A percentile compares a stretch with the other conserved stretches of the same genome.
phyloP scores from a whole-genome alignment of 2,329 filamentous ascomycete species.

The Neonectria coccinea region DNA sequence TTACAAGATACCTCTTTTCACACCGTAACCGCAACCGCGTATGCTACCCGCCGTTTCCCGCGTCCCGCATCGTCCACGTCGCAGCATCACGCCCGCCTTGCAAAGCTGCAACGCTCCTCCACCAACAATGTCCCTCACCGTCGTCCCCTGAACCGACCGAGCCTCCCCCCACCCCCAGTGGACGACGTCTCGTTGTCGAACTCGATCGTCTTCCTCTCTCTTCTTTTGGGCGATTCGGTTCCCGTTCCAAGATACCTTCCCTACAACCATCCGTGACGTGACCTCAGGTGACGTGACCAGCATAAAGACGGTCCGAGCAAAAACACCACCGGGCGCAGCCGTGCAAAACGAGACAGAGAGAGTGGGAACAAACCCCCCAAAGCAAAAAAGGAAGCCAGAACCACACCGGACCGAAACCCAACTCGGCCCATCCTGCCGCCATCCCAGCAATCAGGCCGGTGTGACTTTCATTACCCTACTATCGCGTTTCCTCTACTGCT shows the following conservation, averaged over 20 bases:
- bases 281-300: constrained; percentile 17
- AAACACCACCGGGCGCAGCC: constrained; percentile 10
- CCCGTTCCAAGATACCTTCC: neutral
- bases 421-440: constrained; percentile 21
- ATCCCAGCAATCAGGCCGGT: constrained; percentile 6
- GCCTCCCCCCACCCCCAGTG: neutral
- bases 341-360: neutral
- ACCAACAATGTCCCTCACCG: constrained; percentile 25
- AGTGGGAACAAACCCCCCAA: constrained; percentile 8
- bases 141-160: constrained; percentile 14
- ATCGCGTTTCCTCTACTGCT: neutral
- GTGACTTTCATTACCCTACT: constrained; percentile 16
- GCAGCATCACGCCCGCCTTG: constrained; percentile 5
- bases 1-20: neutral
- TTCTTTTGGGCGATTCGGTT: neutral
- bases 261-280: constrained; percentile 9
- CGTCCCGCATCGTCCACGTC: neutral
- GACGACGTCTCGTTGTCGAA: constrained; percentile 1
- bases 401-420: constrained; percentile 20
- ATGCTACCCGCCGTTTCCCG: constrained; percentile 13
- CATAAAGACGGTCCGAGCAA: constrained; percentile 20
- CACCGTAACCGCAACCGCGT: constrained; percentile 9
- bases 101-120: constrained; percentile 9
- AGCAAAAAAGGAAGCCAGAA: constrained; percentile 3
- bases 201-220: neutral